These are phyloP conservation scores for Narthecium ossifragum DNA, from an alignment of 106 monocot genomes.

Conservation along the genomic window DNA sequence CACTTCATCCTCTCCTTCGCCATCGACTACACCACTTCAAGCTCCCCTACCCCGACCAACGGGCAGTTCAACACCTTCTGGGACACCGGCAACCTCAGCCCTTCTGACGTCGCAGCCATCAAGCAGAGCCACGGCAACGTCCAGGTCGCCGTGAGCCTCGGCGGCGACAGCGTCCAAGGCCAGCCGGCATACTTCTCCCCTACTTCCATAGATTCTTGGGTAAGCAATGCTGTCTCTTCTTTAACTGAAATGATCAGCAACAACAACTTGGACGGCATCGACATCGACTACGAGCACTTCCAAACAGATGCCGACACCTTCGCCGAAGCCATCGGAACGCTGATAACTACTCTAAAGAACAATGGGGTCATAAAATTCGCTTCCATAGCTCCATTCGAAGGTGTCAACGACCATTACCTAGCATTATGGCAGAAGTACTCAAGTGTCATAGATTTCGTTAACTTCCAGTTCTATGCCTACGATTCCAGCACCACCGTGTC, in stretches of 20 bases:
- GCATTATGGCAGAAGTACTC: constrained; percentile 29
- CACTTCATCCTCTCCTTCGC: constrained; percentile 46
- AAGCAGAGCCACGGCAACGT: background rate
- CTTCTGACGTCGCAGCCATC: background rate
- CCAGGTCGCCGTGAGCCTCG: constrained; percentile 1
- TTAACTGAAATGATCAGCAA: background rate
- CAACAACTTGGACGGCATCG: background rate
- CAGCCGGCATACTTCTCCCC: background rate
- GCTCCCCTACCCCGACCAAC: background rate
- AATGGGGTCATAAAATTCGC: background rate
- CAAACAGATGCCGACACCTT: background rate
- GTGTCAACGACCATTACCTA: constrained; percentile 21
- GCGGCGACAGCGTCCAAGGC: constrained; percentile 3
- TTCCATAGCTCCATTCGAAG: constrained; percentile 29
- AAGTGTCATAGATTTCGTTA: constrained; percentile 27
- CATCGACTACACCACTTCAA: constrained; percentile 33
- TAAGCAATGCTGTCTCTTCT: constrained; percentile 1
- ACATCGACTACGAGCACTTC: constrained; percentile 7
- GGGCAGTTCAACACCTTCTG: background rate
- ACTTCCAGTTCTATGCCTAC: constrained; percentile 50
- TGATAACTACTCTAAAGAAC: constrained; percentile 1
- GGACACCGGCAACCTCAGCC: background rate
- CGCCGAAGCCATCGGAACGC: background rate
- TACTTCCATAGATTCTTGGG: constrained; percentile 2
- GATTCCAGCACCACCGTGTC: constrained; percentile 17